Evolutionary conservation across 225 moss, liverwort and hornwort species (phyloP).

Genomic region (Pseudoscleropodium purum): DNA sequence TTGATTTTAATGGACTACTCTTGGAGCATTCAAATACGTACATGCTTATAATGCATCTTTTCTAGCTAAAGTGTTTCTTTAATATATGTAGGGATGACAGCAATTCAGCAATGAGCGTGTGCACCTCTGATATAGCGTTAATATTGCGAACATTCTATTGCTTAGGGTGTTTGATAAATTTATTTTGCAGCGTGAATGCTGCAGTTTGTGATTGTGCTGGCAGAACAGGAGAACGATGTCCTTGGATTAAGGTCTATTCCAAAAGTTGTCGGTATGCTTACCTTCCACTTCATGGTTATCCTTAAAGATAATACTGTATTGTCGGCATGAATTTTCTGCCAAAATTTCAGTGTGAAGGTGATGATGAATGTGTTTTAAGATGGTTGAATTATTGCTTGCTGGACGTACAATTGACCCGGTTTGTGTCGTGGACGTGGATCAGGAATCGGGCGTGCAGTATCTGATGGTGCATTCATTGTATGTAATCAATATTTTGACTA

Average conservation of each 20-base stretch:
- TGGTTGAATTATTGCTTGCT: background rate
- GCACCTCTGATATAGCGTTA: background rate
- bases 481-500: background rate
- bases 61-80: background rate
- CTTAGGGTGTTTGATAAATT: conserved; percentile 40
- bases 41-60: background rate
- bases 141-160: background rate
- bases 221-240: conserved; percentile 53
- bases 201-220: conserved; percentile 97
- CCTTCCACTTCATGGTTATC: background rate
- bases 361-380: background rate
- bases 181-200: conserved; percentile 60
- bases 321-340: background rate
- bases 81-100: background rate
- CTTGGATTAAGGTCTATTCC: conserved; percentile 28
- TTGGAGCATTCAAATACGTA: background rate
- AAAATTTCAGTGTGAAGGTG: background rate
- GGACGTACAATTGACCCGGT: background rate
- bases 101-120: background rate
- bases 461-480: conserved; percentile 97
- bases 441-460: conserved; percentile 96
- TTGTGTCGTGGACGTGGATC: conserved; percentile 8
- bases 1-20: background rate
- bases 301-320: background rate
- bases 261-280: conserved; percentile 70